A percentile compares a stretch with the other conserved stretches of the same genome.
phyloP scores from a whole-genome alignment of 2,329 filamentous ascomycete species.

The Exophiala viscosa region DNA sequence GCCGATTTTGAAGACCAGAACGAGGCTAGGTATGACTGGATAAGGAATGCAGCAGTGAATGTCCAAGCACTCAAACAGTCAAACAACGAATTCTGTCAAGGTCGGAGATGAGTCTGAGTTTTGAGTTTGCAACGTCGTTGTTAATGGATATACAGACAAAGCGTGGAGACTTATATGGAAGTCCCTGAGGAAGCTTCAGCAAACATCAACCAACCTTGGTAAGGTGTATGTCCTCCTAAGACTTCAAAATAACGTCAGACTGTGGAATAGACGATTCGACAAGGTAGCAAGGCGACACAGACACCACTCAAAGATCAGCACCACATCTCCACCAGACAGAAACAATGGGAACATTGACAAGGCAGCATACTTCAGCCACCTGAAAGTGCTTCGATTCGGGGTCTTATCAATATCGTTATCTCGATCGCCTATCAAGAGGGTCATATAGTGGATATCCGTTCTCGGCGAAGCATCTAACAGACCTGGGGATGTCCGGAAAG shows the following conservation, averaged over 20 bases:
- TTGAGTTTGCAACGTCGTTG: not conserved
- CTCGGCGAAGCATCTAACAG: constrained; percentile 12
- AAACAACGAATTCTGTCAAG: no score
- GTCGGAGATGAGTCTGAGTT: not conserved
- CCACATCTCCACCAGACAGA: constrained; percentile 12
- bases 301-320: constrained; percentile 6
- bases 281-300: not conserved
- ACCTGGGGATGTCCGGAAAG: constrained; percentile 16
- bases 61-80: no score
- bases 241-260: constrained; percentile 1
- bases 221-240: constrained; percentile 1
- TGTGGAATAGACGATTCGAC: not conserved
- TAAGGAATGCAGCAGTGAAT: not conserved
- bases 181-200: not conserved
- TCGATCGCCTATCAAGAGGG: constrained; percentile 19
- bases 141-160: not conserved
- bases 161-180: constrained; percentile 4
- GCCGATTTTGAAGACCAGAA: not conserved
- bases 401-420: constrained; percentile 23
- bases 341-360: constrained; percentile 7
- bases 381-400: constrained; percentile 8
- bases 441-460: constrained; percentile 7
- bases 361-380: constrained; percentile 1
- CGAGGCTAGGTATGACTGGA: not conserved
- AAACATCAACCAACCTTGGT: constrained; percentile 7